Conservation (phyloP, 768 basidiomycete genomes). For the Lyophyllum semitale region DNA sequence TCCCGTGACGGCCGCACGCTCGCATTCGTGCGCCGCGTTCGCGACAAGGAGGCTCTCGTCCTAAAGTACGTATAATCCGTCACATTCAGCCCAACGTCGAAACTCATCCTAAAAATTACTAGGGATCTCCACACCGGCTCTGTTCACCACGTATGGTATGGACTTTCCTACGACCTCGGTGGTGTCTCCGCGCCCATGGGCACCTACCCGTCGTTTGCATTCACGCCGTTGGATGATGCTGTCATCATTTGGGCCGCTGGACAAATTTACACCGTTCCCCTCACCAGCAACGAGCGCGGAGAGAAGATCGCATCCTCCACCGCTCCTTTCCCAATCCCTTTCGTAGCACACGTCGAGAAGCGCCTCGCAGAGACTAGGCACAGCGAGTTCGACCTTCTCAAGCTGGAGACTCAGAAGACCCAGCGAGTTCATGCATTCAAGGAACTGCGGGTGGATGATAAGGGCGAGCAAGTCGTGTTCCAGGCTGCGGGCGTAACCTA, state of each 20-base stretch:
- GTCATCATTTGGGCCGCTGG: conserved; percentile 78
- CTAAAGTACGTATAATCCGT: conserved; percentile 56
- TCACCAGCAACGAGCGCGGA: conserved; percentile 49
- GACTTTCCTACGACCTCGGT: conserved; percentile 67
- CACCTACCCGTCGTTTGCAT: conserved; percentile 77
- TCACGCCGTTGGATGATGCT: conserved; percentile 58
- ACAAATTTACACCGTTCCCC: conserved; percentile 64
- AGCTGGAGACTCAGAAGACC: conserved; percentile 51
- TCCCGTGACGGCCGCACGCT: conserved; percentile 70
- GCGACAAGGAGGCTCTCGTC: conserved; percentile 73
- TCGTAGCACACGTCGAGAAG: conserved; percentile 65
- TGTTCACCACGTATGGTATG: conserved; percentile 65
- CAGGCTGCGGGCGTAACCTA: conserved; percentile 67
- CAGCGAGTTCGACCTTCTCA: conserved; percentile 49
- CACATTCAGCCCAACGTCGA: background rate
- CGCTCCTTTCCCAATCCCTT: conserved; percentile 51
- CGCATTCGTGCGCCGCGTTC: conserved; percentile 72
- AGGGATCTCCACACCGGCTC: conserved; percentile 73
- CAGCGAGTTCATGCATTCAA: conserved; percentile 66
- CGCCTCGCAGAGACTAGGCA: conserved; percentile 62
- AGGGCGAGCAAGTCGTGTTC: conserved; percentile 57
- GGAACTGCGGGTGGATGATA: conserved; percentile 57
- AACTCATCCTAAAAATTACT: background rate
- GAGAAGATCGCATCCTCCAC: conserved; percentile 48
- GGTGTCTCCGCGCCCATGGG: conserved; percentile 74